These are phyloP conservation scores for Yamadazyma mexicana DNA, from an alignment of 1,139 yeast species.

Conservation along the genomic window DNA sequence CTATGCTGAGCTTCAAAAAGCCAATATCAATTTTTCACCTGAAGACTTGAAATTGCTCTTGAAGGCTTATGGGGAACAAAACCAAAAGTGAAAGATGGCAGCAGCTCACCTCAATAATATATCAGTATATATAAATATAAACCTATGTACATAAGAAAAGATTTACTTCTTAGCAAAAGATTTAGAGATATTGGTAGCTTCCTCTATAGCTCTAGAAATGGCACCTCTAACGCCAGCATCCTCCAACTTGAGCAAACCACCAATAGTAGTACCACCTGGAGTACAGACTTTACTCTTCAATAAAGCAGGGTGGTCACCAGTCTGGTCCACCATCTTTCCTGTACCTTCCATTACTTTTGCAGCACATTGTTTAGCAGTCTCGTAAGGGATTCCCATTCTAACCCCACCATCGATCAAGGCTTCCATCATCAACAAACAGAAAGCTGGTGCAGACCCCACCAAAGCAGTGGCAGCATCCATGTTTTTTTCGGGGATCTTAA, in stretches of 20 bases:
- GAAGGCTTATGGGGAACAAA: conserved; percentile 5
- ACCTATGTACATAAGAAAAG: neutral
- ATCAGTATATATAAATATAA: neutral
- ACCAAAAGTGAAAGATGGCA: neutral
- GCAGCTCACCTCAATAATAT: neutral
- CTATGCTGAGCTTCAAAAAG: conserved; percentile 32
- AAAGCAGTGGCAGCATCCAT: conserved; percentile 97
- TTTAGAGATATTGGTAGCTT: conserved; percentile 83
- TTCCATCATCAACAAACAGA: conserved; percentile 85
- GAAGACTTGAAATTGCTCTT: conserved; percentile 34
- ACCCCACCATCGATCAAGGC: conserved; percentile 94
- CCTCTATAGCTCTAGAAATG: conserved; percentile 85
- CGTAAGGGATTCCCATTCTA: conserved; percentile 89
- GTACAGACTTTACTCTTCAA: conserved; percentile 89
- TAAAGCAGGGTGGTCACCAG: conserved; percentile 91
- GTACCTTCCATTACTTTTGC: conserved; percentile 96
- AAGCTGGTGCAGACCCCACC: conserved; percentile 97
- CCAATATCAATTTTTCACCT: conserved; percentile 32
- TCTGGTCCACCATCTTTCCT: conserved; percentile 82
- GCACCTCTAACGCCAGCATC: conserved; percentile 87
- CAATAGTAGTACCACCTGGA: conserved; percentile 98
- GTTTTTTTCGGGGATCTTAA: conserved; percentile 81
- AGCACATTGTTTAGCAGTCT: conserved; percentile 84
- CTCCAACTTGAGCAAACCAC: conserved; percentile 91
- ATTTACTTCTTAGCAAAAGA: conserved; percentile 66